Evolutionary conservation across 2,329 filamentous ascomycete genomes (phyloP), one percentile per base, ranked within the genome.

Genomic region (Eutypa lata): DNA sequence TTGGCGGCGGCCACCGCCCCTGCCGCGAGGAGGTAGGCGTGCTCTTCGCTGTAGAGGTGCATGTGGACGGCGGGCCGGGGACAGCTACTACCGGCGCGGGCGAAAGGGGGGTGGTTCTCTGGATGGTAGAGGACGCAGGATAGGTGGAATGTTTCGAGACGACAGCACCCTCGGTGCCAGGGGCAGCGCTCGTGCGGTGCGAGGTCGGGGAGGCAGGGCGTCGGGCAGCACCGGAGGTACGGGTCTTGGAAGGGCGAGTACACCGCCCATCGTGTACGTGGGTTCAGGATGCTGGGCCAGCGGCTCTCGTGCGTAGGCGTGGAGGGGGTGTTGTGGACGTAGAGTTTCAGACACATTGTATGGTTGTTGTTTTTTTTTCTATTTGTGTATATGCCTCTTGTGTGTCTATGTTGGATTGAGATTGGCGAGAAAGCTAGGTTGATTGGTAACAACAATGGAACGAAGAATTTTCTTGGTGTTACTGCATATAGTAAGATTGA

Each of bases 281-380:
- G 53, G 33, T 62, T 57, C 2, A 64, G 13, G n/a, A 56, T 42
- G 37, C 52, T 51, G 14, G 35, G 35, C 38, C 45, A 56, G 7
- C 59, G 56, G 3, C 55, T 54, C 31, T 62, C 60, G 28, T 63
- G 61, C 22, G 48, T 38, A n/a, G n/a, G n/a, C n/a, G n/a, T n/a
- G 2, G 14, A 14, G 14, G 50, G 26, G 31, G 60, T 60, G 33
- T 54, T 18, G 46, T 65, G 60, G 7, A 59, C n/a, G 40, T 51
- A 54, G 7, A 60, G 18, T 7, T 44, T 33, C 43, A 61, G 28
- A 37, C 53, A 60, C 58, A n/a, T n/a, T n/a, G n/a, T n/a, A 57
- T 61, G 13, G 31, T 52, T 24, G 24, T 24, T 49, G n/a, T 5
- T 31, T 14, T 16, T 31, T 14, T 31, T n/a, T 18, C 48, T n/a